Percentiles rank a stretch among this genome's conserved stretches.
These are phyloP conservation scores for Komagataella mondaviorum DNA, from an alignment of 805 yeast genomes.

Conservation along the genomic window DNA sequence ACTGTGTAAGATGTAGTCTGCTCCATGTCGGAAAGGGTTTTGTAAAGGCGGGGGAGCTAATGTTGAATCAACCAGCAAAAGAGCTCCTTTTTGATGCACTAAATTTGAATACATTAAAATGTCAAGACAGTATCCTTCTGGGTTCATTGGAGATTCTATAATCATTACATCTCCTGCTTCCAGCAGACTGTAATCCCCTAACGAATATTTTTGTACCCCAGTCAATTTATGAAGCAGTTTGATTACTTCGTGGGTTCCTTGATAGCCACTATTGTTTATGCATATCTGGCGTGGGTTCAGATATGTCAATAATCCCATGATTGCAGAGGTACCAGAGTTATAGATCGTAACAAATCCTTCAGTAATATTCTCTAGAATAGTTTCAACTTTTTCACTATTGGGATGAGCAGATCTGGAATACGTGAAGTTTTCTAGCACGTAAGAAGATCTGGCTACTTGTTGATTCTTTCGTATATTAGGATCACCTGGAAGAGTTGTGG, in stretches of 20 bases:
- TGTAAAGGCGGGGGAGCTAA: slow-evolving; percentile 45
- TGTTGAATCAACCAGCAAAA: slow-evolving; percentile 36
- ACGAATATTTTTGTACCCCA: slow-evolving; percentile 21
- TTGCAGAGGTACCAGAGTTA: slow-evolving; percentile 37
- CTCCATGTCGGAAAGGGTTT: slow-evolving; percentile 36
- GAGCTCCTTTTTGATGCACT: slow-evolving; percentile 30
- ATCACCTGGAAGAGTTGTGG: background rate
- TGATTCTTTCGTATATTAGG: background rate
- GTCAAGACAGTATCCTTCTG: slow-evolving; percentile 30
- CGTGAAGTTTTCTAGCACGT: slow-evolving; percentile 14
- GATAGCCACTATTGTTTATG: slow-evolving; percentile 33
- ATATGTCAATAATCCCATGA: slow-evolving; percentile 32
- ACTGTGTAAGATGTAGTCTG: slow-evolving; percentile 38
- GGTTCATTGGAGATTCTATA: slow-evolving; percentile 43
- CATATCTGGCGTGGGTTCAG: slow-evolving; percentile 29
- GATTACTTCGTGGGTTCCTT: slow-evolving; percentile 37
- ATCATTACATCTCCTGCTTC: slow-evolving; percentile 30
- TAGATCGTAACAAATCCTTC: slow-evolving; percentile 33
- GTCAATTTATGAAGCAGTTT: slow-evolving; percentile 27
- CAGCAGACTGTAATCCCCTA: slow-evolving; percentile 20
- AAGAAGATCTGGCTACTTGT: slow-evolving; percentile 2
- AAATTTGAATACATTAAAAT: slow-evolving; percentile 26
- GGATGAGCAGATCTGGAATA: slow-evolving; percentile 33
- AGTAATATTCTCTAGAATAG: slow-evolving; percentile 27
- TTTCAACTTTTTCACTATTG: slow-evolving; percentile 32